Evolutionary conservation across 2,329 filamentous ascomycete genomes (phyloP).

Genomic region (Penicillium sp.): DNA sequence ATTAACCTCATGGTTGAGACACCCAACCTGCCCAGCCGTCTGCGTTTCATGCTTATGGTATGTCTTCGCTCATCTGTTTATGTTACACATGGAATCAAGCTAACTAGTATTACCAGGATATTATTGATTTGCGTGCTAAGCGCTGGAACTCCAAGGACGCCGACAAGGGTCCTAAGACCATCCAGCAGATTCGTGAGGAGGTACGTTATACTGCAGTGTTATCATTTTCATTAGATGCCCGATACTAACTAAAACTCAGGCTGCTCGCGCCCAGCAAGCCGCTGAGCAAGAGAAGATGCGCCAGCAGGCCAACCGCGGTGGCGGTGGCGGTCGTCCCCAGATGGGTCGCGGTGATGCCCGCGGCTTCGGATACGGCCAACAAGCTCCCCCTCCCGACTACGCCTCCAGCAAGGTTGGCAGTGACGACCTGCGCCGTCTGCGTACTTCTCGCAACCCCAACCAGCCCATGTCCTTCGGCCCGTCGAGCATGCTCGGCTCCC

Average conservation of each 20-base stretch:
- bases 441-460: constrained; percentile 62
- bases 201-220: constrained; percentile 43
- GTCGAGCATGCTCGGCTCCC: constrained; percentile 81
- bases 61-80: background rate
- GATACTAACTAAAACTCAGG: constrained; percentile 38
- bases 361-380: constrained; percentile 66
- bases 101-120: constrained; percentile 55
- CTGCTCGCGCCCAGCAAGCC: constrained; percentile 75
- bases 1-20: constrained; percentile 81
- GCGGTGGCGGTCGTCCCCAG: constrained; percentile 66
- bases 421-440: constrained; percentile 84
- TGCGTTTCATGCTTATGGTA: constrained; percentile 91
- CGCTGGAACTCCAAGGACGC: constrained; percentile 84
- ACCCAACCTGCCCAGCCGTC: constrained; percentile 78
- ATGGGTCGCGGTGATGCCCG: constrained; percentile 85
- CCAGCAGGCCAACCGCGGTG: constrained; percentile 57
- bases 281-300: constrained; percentile 66
- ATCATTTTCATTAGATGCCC: constrained; percentile 9
- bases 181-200: constrained; percentile 85
- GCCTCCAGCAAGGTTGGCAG: constrained; percentile 80
- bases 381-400: constrained; percentile 69
- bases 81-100: background rate
- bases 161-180: constrained; percentile 95
- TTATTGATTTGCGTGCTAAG: constrained; percentile 75
- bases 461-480: constrained; percentile 72